Evolutionary conservation across 2,329 filamentous ascomycete genomes (phyloP).

Genomic region (Pseudohalonectria lignicola): DNA sequence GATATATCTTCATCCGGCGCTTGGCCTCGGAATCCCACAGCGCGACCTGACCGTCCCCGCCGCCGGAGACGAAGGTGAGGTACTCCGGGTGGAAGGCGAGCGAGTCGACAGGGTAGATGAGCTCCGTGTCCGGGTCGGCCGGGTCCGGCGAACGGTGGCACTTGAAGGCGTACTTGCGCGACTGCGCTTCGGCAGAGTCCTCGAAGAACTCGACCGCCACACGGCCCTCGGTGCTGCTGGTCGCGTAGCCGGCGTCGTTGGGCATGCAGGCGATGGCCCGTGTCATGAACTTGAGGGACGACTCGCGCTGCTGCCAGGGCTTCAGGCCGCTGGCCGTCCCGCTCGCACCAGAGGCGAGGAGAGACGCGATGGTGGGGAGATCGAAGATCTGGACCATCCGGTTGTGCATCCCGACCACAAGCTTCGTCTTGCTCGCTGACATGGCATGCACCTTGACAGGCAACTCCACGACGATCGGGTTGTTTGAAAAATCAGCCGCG

Average conservation of each 20-base stretch:
- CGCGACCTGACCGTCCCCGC: slow-evolving; percentile 84
- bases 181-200: slow-evolving; percentile 73
- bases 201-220: slow-evolving; percentile 99
- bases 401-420: slow-evolving; percentile 92
- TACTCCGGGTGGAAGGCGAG: slow-evolving; percentile 75
- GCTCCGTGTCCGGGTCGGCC: slow-evolving; percentile 55
- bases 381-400: slow-evolving; percentile 95
- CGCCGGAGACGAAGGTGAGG: slow-evolving; percentile 81
- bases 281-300: slow-evolving; percentile 91
- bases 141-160: slow-evolving; percentile 74
- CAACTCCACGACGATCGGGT: slow-evolving; percentile 56
- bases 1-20: slow-evolving; percentile 78
- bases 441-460: slow-evolving; percentile 86
- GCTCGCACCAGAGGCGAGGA: slow-evolving; percentile 30
- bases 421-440: slow-evolving; percentile 63
- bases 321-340: slow-evolving; percentile 38
- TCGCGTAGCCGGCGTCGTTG: slow-evolving; percentile 87
- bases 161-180: slow-evolving; percentile 96
- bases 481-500: slow-evolving; percentile 36
- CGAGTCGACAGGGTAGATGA: slow-evolving; percentile 87
- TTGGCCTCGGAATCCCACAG: slow-evolving; percentile 90
- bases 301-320: slow-evolving; percentile 90
- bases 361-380: slow-evolving; percentile 52
- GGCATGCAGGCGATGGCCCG: slow-evolving; percentile 93
- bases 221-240: slow-evolving; percentile 83